Evolutionary conservation across 2,329 filamentous ascomycete species (phyloP).

Genomic region (Ophiostoma piceae): DNA sequence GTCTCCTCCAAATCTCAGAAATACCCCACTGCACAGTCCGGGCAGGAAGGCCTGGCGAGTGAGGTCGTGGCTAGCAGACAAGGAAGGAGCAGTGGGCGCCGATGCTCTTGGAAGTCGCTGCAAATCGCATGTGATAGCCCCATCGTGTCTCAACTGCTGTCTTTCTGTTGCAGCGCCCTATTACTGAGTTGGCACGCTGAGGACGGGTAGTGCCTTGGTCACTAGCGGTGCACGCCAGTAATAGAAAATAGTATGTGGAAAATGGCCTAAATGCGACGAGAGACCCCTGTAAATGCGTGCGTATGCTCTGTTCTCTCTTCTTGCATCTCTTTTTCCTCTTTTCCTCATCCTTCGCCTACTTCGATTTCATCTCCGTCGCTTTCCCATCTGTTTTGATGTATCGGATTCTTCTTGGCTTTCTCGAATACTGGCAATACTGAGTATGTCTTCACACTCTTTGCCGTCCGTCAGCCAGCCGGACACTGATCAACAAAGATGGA

Average conservation of each 20-base stretch:
- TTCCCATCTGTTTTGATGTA: background rate
- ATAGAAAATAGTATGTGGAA: background rate
- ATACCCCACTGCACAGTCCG: conserved; percentile 14
- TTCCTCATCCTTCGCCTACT: background rate
- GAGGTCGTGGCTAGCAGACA: background rate
- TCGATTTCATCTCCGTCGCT: background rate
- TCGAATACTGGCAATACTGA: too few species aligned
- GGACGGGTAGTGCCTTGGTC: background rate
- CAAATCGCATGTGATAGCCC: background rate
- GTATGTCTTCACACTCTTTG: background rate
- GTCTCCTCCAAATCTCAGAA: background rate
- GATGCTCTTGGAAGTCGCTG: background rate
- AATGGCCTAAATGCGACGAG: background rate
- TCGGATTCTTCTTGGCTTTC: background rate
- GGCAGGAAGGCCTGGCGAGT: background rate
- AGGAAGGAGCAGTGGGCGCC: background rate
- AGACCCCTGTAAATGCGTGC: background rate
- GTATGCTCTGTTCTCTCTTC: background rate
- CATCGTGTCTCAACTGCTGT: background rate
- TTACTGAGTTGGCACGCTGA: background rate
- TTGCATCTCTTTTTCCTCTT: background rate
- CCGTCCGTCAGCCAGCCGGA: background rate
- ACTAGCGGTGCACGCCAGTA: background rate
- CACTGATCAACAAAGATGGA: background rate
- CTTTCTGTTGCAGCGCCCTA: background rate